Evolutionary conservation across 345 rosid species (phyloP), one percentile per base, ranked within the genome.

Genomic region (Dipteronia dyeriana): DNA sequence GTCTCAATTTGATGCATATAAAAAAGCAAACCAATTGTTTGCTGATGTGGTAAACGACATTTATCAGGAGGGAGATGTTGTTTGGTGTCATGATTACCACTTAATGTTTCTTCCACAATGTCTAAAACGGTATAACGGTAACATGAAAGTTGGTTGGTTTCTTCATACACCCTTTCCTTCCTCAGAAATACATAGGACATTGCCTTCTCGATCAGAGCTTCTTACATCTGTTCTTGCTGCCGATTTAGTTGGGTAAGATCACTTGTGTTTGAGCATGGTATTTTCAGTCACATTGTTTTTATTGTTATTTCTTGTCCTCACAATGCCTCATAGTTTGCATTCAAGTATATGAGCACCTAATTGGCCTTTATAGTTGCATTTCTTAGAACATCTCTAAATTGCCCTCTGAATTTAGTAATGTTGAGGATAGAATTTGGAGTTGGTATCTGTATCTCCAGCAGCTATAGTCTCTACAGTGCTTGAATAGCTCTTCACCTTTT

Each of bases 51-150:
- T 87, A 41, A 67, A 85, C 49, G 68, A 79, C 54, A 79, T 84
- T 71, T 86, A 88, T 26, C 83, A 82, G 74, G 91, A 88, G 64
- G 91, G 89, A 16, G 91, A 88, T 80, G 87, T 88, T 74, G 91
- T 88, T 76, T 88, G 91, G 91, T 88, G 89, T 68, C 91, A 88
- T 78, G 91, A 88, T 82, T 86, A 88, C 80, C 85, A 82, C 76
- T 82, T 84, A 56, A 88, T 88, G 91, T 88, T 86, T 82, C 91
- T 88, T 67, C 89, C 91, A 34, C 78, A 79, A 78, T 88, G 86
- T 71, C 78, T 88, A 43, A 88, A 88, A 79, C 82, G 84, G 20
- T 57, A 71, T 73, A 86, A 88, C 72, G 75, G 66, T 45, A 82
- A 77, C 31, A 88, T 88, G 88, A 88, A 88, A 80, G 91, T 88